phyloP scores from a whole-genome alignment of 2,329 filamentous ascomycete species.

The Periconia sp. region DNA sequence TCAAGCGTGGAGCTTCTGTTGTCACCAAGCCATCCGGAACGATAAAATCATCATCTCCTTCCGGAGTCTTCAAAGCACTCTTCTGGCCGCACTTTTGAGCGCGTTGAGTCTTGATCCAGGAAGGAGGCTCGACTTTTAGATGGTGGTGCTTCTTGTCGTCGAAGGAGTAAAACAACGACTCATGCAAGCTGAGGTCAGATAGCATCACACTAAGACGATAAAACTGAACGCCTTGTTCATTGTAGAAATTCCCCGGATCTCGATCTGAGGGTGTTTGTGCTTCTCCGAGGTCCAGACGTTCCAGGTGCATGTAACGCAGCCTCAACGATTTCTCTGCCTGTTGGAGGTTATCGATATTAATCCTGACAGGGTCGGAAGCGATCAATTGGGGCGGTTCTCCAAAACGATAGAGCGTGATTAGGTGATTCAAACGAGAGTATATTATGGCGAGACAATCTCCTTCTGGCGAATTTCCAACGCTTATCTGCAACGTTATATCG shows the following conservation, averaged over 20 bases:
- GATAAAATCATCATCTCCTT: constrained; percentile 30
- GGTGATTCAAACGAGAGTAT: constrained; percentile 33
- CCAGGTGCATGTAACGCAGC: constrained; percentile 21
- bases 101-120: constrained; percentile 16
- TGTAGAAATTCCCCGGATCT: constrained; percentile 17
- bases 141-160: not conserved
- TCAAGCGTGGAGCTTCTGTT: constrained; percentile 11
- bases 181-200: constrained; percentile 28
- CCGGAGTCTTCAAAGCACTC: constrained; percentile 1
- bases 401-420: constrained; percentile 36
- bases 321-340: constrained; percentile 1
- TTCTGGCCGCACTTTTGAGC: constrained; percentile 4
- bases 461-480: constrained; percentile 25
- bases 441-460: constrained; percentile 35
- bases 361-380: constrained; percentile 27
- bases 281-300: constrained; percentile 19
- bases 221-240: constrained; percentile 20
- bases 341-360: constrained; percentile 16
- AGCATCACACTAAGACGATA: constrained; percentile 26
- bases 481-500: constrained; percentile 53
- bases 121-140: constrained; percentile 16
- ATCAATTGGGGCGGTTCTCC: not conserved
- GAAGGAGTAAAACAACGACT: constrained; percentile 21
- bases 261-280: not conserved
- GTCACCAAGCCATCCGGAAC: constrained; percentile 25